Base-by-base conservation (phyloP, 176 grass and related monocot species). In the Dendrocalamus sinicus region DNA sequence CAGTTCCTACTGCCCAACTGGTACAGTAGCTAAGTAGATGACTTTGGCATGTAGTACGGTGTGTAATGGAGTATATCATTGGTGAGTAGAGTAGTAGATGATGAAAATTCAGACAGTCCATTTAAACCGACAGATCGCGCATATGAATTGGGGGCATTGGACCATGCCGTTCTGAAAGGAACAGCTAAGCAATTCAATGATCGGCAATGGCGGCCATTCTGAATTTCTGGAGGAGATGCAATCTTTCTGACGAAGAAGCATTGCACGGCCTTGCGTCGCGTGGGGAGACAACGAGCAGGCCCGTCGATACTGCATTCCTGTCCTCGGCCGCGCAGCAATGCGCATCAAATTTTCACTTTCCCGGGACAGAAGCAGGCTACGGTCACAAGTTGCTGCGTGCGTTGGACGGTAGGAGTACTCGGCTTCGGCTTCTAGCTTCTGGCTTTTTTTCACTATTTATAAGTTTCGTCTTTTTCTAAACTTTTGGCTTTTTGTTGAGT, bases 151-250 rank as follows among this genome's bases (percentile, higher is more conserved):
- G 45, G 45, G 13, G 44, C 6, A 14, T 16, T 73, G 70, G 45
- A 50, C 70, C 44, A 73, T 48, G 70, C 70, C 22, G n/a, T 73
- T 73, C 44, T 50, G 45, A 3, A 50, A 8, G 39, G 70, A 73
- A 73, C 70, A 51, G 70, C 70, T 72, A 72, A 13, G 44, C 22
- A 15, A 16, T 26, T 72, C 44, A 26, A 73, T 73, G 70, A 73
- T 73, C 70, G 46, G 13, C n/a, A 16, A 48, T 30, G 44, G 70
- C 69, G 15, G 43, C 43, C n/a, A n/a, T 45, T 48, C 70, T 43
- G 41, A 43, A 6, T 43, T 43, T 8, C 41, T 16, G n/a, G 26
- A 0, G 12, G 70, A 47, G 12, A 48, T 50, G 68, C 68, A 3
- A 20, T 37, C 70, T 72, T 14, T 64, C 70, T 48, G 44, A 72